These are phyloP conservation scores for Podaxis carcinomalis DNA, from an alignment of 768 basidiomycete species.

Conservation along the genomic window DNA sequence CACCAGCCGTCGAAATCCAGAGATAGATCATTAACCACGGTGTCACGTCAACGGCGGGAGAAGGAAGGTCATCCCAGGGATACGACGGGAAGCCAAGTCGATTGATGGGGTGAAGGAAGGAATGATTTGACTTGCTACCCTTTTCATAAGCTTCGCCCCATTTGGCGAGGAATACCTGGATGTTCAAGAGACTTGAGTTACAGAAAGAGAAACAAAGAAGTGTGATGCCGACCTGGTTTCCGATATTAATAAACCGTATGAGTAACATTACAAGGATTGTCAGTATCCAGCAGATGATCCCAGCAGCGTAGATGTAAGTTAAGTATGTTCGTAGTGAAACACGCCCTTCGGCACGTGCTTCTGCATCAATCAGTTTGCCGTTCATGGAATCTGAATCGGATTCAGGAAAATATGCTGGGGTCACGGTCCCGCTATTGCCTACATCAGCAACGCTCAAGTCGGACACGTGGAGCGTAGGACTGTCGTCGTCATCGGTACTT, in stretches of 20 bases:
- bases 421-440: not conserved
- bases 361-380: slow-evolving; percentile 59
- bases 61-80: slow-evolving; percentile 49
- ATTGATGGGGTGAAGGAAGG: slow-evolving; percentile 14
- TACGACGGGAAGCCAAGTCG: slow-evolving; percentile 20
- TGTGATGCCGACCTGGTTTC: slow-evolving; percentile 44
- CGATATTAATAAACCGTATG: slow-evolving; percentile 52
- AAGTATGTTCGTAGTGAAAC: slow-evolving; percentile 56
- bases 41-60: slow-evolving; percentile 53
- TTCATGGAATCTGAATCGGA: slow-evolving; percentile 14
- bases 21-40: slow-evolving; percentile 69
- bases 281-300: slow-evolving; percentile 49
- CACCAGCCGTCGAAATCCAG: slow-evolving; percentile 56
- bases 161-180: slow-evolving; percentile 57
- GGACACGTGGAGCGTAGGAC: slow-evolving; percentile 3
- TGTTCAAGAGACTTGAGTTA: not conserved
- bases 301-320: slow-evolving; percentile 62
- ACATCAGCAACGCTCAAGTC: not conserved
- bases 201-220: not conserved
- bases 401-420: not conserved
- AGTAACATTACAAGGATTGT: slow-evolving; percentile 49
- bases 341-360: slow-evolving; percentile 62
- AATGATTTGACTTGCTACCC: slow-evolving; percentile 2
- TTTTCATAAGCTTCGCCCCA: slow-evolving; percentile 67
- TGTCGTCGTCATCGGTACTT: slow-evolving; percentile 20